These are phyloP conservation scores for Psilocybe mexicana DNA, from an alignment of 1,284 basidiomycete species.

Conservation along the genomic window DNA sequence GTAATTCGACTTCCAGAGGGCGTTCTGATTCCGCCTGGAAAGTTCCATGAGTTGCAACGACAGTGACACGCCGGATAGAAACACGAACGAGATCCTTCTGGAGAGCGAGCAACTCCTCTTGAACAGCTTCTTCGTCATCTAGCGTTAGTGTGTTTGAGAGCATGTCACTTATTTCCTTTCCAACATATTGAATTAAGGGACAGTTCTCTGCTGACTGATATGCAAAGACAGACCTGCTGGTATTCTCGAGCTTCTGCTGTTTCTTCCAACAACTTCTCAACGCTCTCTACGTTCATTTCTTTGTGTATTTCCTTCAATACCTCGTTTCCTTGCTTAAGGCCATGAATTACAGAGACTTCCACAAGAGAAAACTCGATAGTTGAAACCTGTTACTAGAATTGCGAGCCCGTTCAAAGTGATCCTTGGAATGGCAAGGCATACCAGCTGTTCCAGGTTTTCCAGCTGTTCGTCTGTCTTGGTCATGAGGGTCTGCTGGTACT, in stretches of 20 bases:
- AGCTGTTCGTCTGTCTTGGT: slow-evolving; percentile 89
- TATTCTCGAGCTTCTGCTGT: slow-evolving; percentile 92
- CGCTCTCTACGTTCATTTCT: slow-evolving; percentile 89
- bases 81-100: slow-evolving; percentile 58
- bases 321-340: slow-evolving; percentile 90
- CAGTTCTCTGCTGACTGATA: neutral
- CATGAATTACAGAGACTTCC: slow-evolving; percentile 90
- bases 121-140: slow-evolving; percentile 94
- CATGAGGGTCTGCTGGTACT: slow-evolving; percentile 91
- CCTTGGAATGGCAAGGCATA: slow-evolving; percentile 38
- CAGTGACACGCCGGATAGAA: neutral
- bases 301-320: slow-evolving; percentile 93
- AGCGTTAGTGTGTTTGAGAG: slow-evolving; percentile 79
- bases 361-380: slow-evolving; percentile 96
- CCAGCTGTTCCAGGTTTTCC: slow-evolving; percentile 88
- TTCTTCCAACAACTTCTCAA: slow-evolving; percentile 92
- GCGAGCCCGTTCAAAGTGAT: neutral
- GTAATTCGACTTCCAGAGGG: slow-evolving; percentile 24
- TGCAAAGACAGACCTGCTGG: slow-evolving; percentile 64
- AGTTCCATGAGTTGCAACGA: neutral
- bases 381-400: slow-evolving; percentile 63
- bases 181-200: neutral
- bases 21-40: slow-evolving; percentile 17
- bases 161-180: slow-evolving; percentile 89
- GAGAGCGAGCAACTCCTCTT: slow-evolving; percentile 74